Conservation (phyloP, 805 yeast genomes). For the Candida arabinofermentans region DNA sequence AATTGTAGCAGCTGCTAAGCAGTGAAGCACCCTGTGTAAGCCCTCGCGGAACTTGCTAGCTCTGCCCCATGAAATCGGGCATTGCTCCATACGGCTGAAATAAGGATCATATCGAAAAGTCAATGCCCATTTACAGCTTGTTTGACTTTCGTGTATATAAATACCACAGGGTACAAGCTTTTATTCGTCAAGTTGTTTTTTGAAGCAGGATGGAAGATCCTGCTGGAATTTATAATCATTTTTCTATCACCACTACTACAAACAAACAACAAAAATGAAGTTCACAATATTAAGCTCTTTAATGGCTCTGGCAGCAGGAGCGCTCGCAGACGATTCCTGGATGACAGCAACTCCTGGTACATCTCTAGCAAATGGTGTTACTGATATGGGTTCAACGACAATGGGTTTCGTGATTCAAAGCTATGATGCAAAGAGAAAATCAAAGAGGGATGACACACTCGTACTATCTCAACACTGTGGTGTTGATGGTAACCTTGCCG, state of each 20-base stretch:
- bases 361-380: slow-evolving; percentile 25
- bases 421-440: slow-evolving; percentile 19
- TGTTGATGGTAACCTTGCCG: slow-evolving; percentile 36
- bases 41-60: too few species aligned
- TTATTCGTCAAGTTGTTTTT: too few species aligned
- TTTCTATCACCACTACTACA: neutral
- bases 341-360: slow-evolving; percentile 6
- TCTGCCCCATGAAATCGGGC: too few species aligned
- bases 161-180: too few species aligned
- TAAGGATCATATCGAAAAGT: too few species aligned
- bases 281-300: neutral
- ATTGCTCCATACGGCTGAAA: too few species aligned
- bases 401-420: slow-evolving; percentile 3
- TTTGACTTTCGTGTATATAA: too few species aligned
- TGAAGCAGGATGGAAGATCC: too few species aligned
- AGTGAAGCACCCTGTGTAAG: too few species aligned
- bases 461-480: slow-evolving; percentile 31
- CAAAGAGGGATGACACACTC: slow-evolving; percentile 11
- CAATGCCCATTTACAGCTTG: too few species aligned
- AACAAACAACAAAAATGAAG: neutral
- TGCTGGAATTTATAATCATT: too few species aligned
- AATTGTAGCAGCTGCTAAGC: too few species aligned
- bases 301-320: neutral
- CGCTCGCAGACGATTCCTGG: neutral
- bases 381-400: slow-evolving; percentile 1